Conservation (phyloP, 192 early-diverging fungal genomes). For the Pecoramyces ruminantium region DNA sequence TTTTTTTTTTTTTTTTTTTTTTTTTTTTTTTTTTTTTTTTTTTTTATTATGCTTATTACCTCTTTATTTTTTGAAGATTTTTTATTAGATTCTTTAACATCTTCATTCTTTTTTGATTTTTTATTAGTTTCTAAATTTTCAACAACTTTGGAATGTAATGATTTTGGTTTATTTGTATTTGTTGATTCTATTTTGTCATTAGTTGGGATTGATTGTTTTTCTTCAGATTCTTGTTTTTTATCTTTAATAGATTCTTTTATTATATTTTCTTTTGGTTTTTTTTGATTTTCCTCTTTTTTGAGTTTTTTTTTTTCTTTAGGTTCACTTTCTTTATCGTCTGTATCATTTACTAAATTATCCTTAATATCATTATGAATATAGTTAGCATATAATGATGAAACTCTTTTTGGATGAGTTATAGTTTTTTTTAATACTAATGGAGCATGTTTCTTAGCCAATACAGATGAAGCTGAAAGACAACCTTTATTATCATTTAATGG, state of each 20-base stretch:
- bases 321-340: neutral
- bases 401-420: neutral
- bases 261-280: too few relatives aligned
- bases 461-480: neutral
- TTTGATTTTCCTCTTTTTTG: too few relatives aligned
- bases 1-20: too few relatives aligned
- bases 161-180: neutral
- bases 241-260: too few relatives aligned
- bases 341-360: too few relatives aligned
- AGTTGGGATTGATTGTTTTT: neutral
- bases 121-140: neutral
- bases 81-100: too few relatives aligned
- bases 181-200: neutral
- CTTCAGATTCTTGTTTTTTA: too few relatives aligned
- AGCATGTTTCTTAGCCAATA: neutral
- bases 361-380: neutral
- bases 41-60: too few relatives aligned
- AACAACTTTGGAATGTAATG: neutral
- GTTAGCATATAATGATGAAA: neutral
- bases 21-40: too few relatives aligned
- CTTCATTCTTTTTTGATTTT: neutral
- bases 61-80: too few relatives aligned
- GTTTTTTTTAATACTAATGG: neutral
- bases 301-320: neutral
- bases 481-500: neutral